These are phyloP conservation scores for Hyaloscypha hepaticicola DNA, from an alignment of 495 filamentous ascomycete genomes.

Conservation along the genomic window DNA sequence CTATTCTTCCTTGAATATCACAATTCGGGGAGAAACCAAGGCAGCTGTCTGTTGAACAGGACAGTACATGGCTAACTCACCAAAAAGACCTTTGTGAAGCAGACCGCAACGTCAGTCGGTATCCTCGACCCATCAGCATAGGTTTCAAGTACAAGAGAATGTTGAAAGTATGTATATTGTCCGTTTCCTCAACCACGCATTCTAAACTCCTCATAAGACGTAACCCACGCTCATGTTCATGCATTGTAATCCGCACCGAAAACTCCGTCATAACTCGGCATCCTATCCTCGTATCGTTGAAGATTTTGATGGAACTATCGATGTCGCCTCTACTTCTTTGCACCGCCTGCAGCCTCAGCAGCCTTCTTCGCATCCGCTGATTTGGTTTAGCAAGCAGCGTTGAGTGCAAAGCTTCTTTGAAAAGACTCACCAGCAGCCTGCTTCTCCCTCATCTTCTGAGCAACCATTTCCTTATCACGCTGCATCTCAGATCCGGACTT, in stretches of 20 bases:
- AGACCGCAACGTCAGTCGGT: neutral
- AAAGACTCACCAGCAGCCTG: slow-evolving; percentile 69
- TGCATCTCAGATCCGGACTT: slow-evolving; percentile 69
- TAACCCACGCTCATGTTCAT: slow-evolving; percentile 16
- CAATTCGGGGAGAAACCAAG: no score
- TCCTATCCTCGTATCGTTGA: slow-evolving; percentile 4
- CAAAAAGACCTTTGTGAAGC: neutral
- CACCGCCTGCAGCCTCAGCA: slow-evolving; percentile 35
- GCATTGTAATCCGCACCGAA: slow-evolving; percentile 15
- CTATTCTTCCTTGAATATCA: no score
- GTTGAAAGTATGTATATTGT: neutral
- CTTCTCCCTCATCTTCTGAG: slow-evolving; percentile 87
- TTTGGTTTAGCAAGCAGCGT: slow-evolving; percentile 1
- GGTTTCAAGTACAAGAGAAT: neutral
- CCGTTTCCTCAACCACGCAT: slow-evolving; percentile 7
- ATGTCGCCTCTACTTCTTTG: slow-evolving; percentile 36
- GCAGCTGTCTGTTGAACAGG: no score
- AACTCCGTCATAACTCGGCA: slow-evolving; percentile 25
- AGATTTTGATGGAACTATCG: neutral
- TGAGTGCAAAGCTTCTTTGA: neutral
- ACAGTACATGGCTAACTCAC: no score
- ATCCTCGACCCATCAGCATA: neutral
- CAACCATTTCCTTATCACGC: slow-evolving; percentile 71
- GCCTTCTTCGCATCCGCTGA: slow-evolving; percentile 52
- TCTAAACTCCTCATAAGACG: slow-evolving; percentile 24